These are phyloP conservation scores for Beauveria medogensis DNA, from an alignment of 2,329 filamentous ascomycete species.

Conservation along the genomic window DNA sequence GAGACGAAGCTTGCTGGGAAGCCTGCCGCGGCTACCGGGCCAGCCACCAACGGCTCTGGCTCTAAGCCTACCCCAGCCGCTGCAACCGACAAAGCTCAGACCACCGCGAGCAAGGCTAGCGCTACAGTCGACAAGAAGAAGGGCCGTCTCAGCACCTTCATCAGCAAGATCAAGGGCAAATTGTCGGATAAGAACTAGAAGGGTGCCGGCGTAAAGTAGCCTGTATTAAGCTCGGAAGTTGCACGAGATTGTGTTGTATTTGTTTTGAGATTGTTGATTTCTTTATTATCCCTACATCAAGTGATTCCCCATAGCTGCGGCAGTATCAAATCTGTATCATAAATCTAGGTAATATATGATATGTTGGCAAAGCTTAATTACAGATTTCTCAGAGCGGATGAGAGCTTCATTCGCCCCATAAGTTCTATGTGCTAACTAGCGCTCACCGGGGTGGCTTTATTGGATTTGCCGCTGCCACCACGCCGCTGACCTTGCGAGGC, in stretches of 20 bases:
- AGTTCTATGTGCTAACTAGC: background rate
- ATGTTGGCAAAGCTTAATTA: slow-evolving; percentile 14
- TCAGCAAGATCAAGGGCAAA: slow-evolving; percentile 48
- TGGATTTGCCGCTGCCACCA: background rate
- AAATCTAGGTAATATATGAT: slow-evolving; percentile 27
- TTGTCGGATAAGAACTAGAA: slow-evolving; percentile 25
- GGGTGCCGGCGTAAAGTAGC: background rate
- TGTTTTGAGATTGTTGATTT: slow-evolving; percentile 26
- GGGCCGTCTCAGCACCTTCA: slow-evolving; percentile 54
- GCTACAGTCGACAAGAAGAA: slow-evolving; percentile 35
- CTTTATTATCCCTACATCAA: slow-evolving; percentile 26
- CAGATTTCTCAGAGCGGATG: background rate
- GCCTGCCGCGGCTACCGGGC: slow-evolving; percentile 12
- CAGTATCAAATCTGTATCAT: slow-evolving; percentile 20
- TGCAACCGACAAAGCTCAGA: background rate
- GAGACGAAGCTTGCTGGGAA: slow-evolving; percentile 9
- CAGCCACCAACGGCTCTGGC: slow-evolving; percentile 17
- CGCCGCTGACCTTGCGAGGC: background rate
- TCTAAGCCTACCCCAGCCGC: slow-evolving; percentile 15
- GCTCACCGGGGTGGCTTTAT: background rate
- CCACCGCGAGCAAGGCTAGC: background rate
- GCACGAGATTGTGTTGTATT: background rate
- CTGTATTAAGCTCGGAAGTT: background rate
- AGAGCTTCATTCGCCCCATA: background rate
- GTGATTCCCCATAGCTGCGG: slow-evolving; percentile 27